Percentiles rank a stretch among this genome's conserved stretches.
phyloP scores from a whole-genome alignment of 2,329 filamentous ascomycete genomes.

The Aspergillus jensenii region DNA sequence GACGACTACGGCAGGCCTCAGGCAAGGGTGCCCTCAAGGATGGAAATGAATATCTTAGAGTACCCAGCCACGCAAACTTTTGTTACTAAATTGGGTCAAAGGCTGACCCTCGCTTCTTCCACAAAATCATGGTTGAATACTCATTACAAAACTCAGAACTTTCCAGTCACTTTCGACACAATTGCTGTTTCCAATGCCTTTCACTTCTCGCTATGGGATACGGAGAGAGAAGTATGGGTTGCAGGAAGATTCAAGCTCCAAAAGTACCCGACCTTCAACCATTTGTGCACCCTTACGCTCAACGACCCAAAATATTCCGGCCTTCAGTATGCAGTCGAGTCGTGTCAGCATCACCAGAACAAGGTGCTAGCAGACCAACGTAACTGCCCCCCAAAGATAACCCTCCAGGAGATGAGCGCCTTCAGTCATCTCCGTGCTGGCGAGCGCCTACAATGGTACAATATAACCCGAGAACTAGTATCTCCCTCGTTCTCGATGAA shows the following conservation, averaged over 20 bases:
- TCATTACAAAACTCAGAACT: conserved; percentile 17
- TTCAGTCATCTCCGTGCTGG: conserved; percentile 42
- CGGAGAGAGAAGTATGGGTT: conserved; percentile 12
- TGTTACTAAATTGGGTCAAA: background rate
- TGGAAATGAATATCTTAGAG: conserved; percentile 10
- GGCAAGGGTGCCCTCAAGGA: background rate
- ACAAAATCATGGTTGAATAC: conserved; percentile 10
- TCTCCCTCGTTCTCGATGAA: conserved; percentile 51
- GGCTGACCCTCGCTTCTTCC: conserved; percentile 16
- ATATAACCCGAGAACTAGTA: conserved; percentile 52
- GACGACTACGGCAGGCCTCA: conserved; percentile 35
- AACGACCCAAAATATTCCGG: conserved; percentile 13
- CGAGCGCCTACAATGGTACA: conserved; percentile 51
- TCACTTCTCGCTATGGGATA: conserved; percentile 42
- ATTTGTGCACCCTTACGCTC: conserved; percentile 12
- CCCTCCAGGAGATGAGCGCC: conserved; percentile 54
- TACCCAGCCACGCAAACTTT: conserved; percentile 7
- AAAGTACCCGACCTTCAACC: conserved; percentile 3
- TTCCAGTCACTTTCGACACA: conserved; percentile 22
- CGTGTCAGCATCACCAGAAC: conserved; percentile 42
- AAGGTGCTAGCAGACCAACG: conserved; percentile 49
- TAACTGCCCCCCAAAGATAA: conserved; percentile 31
- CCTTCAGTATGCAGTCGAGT: conserved; percentile 18
- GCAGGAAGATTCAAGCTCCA: conserved; percentile 6
- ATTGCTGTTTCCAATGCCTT: conserved; percentile 49